Evolutionary conservation across 78 protist species (phyloP).

Genomic region (Cavenderia fasciculata): DNA sequence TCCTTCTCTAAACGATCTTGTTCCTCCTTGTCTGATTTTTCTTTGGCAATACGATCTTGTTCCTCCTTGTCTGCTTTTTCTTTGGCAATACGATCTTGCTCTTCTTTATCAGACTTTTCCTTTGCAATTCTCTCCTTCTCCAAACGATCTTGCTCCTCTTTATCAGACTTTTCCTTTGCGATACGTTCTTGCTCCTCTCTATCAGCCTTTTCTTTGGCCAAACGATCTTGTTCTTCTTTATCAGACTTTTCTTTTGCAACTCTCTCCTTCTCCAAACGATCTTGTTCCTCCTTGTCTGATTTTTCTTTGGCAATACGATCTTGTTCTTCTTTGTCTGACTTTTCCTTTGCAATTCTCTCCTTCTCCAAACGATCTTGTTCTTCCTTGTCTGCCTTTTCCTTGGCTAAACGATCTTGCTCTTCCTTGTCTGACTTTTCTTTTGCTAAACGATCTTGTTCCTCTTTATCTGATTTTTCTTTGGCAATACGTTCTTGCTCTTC

Average conservation of each 20-base stretch:
- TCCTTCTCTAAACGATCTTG: background rate
- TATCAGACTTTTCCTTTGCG: background rate
- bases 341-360: background rate
- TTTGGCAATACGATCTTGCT: background rate
- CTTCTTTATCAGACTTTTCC: conserved; percentile 8
- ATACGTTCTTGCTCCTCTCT: conserved; percentile 3
- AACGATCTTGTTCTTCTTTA: conserved; percentile 18
- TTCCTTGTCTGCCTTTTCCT: background rate
- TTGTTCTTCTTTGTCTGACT: conserved; percentile 18
- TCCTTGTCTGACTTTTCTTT: background rate
- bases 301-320: background rate
- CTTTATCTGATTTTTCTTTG: background rate
- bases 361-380: background rate
- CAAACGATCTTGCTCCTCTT: background rate
- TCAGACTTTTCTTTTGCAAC: conserved; percentile 9
- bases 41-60: background rate
- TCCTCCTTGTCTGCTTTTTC: background rate
- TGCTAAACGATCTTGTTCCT: background rate
- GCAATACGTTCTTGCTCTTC: background rate
- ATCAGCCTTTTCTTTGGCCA: conserved; percentile 1
- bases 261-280: background rate
- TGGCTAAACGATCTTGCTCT: background rate
- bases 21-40: background rate
- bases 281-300: background rate
- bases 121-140: conserved; percentile 3